These are phyloP conservation scores for Stephanodiscus minutulus DNA, from an alignment of 108 stramenopile genomes.

Conservation along the genomic window DNA sequence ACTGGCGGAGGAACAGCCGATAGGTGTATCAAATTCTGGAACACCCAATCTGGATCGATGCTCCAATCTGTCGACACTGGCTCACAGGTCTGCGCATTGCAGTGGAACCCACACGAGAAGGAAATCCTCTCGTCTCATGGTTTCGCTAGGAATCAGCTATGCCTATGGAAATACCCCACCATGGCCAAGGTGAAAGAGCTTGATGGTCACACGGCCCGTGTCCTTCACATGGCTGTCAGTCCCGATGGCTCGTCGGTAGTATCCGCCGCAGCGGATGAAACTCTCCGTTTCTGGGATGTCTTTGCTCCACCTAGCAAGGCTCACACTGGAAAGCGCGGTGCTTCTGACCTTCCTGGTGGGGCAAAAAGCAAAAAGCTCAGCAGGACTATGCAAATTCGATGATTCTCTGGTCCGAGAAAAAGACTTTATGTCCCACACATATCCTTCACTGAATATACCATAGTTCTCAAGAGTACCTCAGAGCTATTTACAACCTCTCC, in stretches of 20 bases:
- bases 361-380: constrained; percentile 56
- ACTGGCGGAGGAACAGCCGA: constrained; percentile 99
- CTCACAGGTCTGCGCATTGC: constrained; percentile 94
- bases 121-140: constrained; percentile 97
- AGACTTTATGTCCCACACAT: constrained; percentile 1
- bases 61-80: constrained; percentile 98
- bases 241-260: constrained; percentile 83
- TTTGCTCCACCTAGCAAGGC: constrained; percentile 60
- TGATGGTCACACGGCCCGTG: constrained; percentile 83
- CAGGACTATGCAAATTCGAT: constrained; percentile 71
- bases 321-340: constrained; percentile 46
- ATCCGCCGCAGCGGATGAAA: constrained; percentile 91
- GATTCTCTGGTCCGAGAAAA: constrained; percentile 10
- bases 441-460: constrained; percentile 23
- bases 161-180: constrained; percentile 95
- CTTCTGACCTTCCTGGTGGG: constrained; percentile 43
- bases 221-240: constrained; percentile 79
- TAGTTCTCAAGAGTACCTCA: constrained; percentile 36
- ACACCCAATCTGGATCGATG: constrained; percentile 88
- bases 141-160: constrained; percentile 94
- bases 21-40: constrained; percentile 99
- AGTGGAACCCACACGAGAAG: constrained; percentile 93
- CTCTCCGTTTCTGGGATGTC: constrained; percentile 92
- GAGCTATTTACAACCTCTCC: constrained; percentile 24
- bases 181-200: constrained; percentile 90